Conservation (phyloP, 2,329 filamentous ascomycete genomes). For the Diplodia intermedia region DNA sequence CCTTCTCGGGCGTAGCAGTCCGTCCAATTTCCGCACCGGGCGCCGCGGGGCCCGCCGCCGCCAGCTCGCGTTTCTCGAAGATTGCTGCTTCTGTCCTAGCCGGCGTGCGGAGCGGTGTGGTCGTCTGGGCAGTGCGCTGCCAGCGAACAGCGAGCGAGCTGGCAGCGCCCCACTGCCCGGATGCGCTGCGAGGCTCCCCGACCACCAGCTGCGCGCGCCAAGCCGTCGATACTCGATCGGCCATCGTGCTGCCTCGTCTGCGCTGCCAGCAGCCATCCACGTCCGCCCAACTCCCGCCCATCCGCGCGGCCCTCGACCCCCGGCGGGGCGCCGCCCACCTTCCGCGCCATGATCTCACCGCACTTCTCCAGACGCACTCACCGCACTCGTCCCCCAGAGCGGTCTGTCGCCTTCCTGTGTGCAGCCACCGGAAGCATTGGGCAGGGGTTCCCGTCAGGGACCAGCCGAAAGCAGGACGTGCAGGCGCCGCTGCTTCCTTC, state of each 20-base stretch:
- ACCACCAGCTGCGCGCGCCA: conserved; percentile 19
- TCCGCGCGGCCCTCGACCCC: conserved; percentile 16
- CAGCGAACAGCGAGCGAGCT: conserved; percentile 8
- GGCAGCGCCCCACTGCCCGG: conserved; percentile 27
- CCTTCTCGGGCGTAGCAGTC: conserved; percentile 39
- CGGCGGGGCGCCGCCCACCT: conserved; percentile 21
- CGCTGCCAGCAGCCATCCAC: conserved; percentile 18
- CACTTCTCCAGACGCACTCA: conserved; percentile 27
- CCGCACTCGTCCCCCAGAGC: conserved; percentile 24
- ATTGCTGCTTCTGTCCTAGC: conserved; percentile 43
- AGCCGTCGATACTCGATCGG: conserved; percentile 13
- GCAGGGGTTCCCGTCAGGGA: conserved; percentile 26
- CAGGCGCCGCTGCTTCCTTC: conserved; percentile 22
- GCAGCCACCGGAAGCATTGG: conserved; percentile 17
- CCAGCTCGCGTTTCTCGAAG: conserved; percentile 47
- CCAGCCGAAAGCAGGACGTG: not conserved
- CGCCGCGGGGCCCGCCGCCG: conserved; percentile 40
- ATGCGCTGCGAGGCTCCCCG: conserved; percentile 24
- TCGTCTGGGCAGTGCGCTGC: conserved; percentile 22
- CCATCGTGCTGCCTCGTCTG: not conserved
- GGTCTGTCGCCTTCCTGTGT: conserved; percentile 21
- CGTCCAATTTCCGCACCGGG: conserved; percentile 43
- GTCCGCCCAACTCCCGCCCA: conserved; percentile 15
- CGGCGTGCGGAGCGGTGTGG: conserved; percentile 17
- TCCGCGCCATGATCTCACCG: conserved; percentile 31